Evolutionary conservation across 2,329 filamentous ascomycete genomes (phyloP).

Genomic region (Alternaria atra): DNA sequence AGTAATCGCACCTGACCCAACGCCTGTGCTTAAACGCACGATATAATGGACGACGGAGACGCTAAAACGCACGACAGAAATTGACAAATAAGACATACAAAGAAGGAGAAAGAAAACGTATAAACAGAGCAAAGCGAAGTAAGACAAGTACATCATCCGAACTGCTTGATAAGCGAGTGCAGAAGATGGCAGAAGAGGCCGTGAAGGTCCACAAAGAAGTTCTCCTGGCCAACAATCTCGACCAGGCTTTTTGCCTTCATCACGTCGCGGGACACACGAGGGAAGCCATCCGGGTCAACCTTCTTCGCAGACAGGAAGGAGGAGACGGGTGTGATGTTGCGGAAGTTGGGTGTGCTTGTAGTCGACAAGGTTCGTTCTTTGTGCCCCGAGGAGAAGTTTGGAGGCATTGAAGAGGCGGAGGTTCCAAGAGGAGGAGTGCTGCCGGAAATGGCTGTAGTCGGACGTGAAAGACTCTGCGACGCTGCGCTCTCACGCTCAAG

Average conservation of each 20-base stretch:
- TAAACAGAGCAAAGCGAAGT: conserved; percentile 6
- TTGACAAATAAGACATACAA: conserved; percentile 28
- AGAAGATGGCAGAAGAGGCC: conserved; percentile 58
- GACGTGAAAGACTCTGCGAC: conserved; percentile 33
- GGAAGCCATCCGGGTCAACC: conserved; percentile 65
- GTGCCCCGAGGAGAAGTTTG: conserved; percentile 39
- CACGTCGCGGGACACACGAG: conserved; percentile 60
- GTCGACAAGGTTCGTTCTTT: conserved; percentile 43
- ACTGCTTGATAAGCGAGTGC: conserved; percentile 51
- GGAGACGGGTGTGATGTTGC: conserved; percentile 64
- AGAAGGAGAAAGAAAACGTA: conserved; percentile 28
- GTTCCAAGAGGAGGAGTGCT: conserved; percentile 44
- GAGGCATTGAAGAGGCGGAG: conserved; percentile 40
- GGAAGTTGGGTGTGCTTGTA: conserved; percentile 42
- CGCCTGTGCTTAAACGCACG: conserved; percentile 31
- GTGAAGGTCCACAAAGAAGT: conserved; percentile 67
- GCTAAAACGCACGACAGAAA: conserved; percentile 20
- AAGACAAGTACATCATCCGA: conserved; percentile 35
- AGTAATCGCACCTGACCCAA: conserved; percentile 13
- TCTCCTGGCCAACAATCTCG: conserved; percentile 67
- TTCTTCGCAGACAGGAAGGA: conserved; percentile 66
- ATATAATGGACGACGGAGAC: conserved; percentile 35
- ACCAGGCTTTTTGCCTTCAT: conserved; percentile 65
- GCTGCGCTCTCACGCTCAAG: conserved; percentile 48
- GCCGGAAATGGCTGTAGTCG: conserved; percentile 40